Evolutionary conservation across 768 basidiomycete genomes (phyloP).

Genomic region (Agrocybe pediades): DNA sequence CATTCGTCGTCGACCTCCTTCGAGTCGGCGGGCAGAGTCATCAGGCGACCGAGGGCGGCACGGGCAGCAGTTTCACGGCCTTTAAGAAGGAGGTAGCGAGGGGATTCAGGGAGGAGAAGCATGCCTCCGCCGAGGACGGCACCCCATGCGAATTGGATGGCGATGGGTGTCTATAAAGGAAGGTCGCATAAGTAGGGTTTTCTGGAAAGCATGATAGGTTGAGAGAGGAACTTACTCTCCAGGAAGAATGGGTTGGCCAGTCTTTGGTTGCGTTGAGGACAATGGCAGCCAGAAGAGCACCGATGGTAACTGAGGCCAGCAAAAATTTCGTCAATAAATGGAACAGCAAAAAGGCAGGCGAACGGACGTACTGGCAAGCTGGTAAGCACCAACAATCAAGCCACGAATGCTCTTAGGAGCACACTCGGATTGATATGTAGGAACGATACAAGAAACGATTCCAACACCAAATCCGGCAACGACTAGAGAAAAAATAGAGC

Average conservation of each 20-base stretch:
- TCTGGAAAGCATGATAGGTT: too few species aligned
- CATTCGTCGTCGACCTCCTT: slow-evolving; percentile 57
- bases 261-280: slow-evolving; percentile 66
- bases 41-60: slow-evolving; percentile 61
- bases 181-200: slow-evolving; percentile 1
- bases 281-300: slow-evolving; percentile 66
- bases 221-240: slow-evolving; percentile 19
- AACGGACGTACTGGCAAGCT: slow-evolving; percentile 48
- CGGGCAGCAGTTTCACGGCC: slow-evolving; percentile 61
- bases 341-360: background rate
- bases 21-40: slow-evolving; percentile 47
- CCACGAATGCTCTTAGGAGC: slow-evolving; percentile 74
- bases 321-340: background rate
- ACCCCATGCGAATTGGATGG: slow-evolving; percentile 81
- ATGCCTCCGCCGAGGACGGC: slow-evolving; percentile 70
- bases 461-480: slow-evolving; percentile 28
- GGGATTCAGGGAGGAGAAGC: slow-evolving; percentile 32
- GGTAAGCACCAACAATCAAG: slow-evolving; percentile 62
- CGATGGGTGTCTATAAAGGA: slow-evolving; percentile 55
- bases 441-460: slow-evolving; percentile 63
- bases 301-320: slow-evolving; percentile 61
- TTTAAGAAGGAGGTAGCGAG: slow-evolving; percentile 75
- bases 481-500: background rate
- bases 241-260: slow-evolving; percentile 47
- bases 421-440: slow-evolving; percentile 45